Evolutionary conservation across 768 basidiomycete species (phyloP).

Genomic region (Chalciporus piperatus): DNA sequence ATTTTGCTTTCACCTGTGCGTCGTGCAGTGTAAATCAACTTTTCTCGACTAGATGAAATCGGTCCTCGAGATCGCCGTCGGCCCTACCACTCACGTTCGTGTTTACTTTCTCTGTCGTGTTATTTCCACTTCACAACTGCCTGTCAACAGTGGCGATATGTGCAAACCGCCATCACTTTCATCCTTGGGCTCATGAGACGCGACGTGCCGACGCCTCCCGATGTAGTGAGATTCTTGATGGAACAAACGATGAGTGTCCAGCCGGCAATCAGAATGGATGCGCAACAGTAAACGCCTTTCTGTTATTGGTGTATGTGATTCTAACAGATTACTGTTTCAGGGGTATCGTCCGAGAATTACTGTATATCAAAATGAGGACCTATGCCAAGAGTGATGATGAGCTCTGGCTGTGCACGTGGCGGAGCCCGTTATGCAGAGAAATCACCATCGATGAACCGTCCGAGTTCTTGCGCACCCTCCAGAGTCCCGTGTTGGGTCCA

Average conservation of each 20-base stretch:
- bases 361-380: constrained; percentile 73
- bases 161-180: constrained; percentile 66
- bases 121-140: constrained; percentile 4
- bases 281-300: constrained; percentile 50
- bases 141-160: constrained; percentile 72
- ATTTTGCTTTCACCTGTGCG: constrained; percentile 8
- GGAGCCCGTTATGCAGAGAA: constrained; percentile 52
- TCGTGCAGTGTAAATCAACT: constrained; percentile 1
- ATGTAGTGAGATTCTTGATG: constrained; percentile 61
- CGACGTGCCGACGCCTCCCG: constrained; percentile 52
- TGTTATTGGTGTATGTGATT: not conserved
- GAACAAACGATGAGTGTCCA: constrained; percentile 69
- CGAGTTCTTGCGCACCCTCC: constrained; percentile 49
- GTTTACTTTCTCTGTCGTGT: not conserved
- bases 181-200: constrained; percentile 60
- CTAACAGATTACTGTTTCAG: constrained; percentile 32
- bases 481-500: constrained; percentile 35
- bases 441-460: constrained; percentile 47
- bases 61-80: constrained; percentile 58
- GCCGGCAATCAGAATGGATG: constrained; percentile 58
- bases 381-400: constrained; percentile 62
- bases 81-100: constrained; percentile 70
- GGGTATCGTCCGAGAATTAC: constrained; percentile 62
- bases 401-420: constrained; percentile 74
- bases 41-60: constrained; percentile 45